Evolutionary conservation across 108 stramenopile genomes (phyloP), one percentile per base, ranked within the genome.

Genomic region (Nitzschia sp.): DNA sequence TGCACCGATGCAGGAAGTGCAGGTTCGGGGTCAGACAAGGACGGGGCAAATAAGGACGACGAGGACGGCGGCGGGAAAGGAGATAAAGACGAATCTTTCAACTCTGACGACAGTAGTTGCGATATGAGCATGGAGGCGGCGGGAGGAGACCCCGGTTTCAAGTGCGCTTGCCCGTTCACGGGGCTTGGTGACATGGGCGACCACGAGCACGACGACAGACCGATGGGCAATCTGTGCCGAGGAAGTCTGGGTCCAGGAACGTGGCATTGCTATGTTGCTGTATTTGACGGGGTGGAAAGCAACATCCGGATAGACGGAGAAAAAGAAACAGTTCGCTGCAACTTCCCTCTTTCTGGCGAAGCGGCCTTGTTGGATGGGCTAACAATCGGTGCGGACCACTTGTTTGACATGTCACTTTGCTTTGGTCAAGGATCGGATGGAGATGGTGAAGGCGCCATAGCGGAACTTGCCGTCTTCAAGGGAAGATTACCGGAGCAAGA

Each of bases 331-430:
- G 30, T 69, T 15, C 47, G 28, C 11, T 79, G 65, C 46, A 54
- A 59, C 51, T 35, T 34, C 25, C 24, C 32, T 0, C 64, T 73
- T 34, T 36, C 53, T 48, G 54, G 49, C 34, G 63, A 24, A 25
- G 68, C 30, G 54, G 77, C 76, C 29, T 35, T 59, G 57, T 66
- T 94, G 54, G 90, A 94, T 68, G 93, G 93, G 17, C 62, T 94
- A 3, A 86, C 92, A 0, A 89, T 94, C 63, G 93, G 93, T 29
- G 89, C 93, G 3, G 93, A 94, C 76, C 93, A 94, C 66, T 48
- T 63, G 19, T 94, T 91, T 62, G 85, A 88, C 45, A 86, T 94
- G 86, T 84, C 87, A 9, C 72, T 94, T 9, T 91, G 93, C 54
- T 88, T 77, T 56, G 93, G 93, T 19, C 81, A 83, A 56, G 83